These are phyloP conservation scores for Phialocephala sp. DNA, from an alignment of 2,329 filamentous ascomycete species.

Conservation along the genomic window DNA sequence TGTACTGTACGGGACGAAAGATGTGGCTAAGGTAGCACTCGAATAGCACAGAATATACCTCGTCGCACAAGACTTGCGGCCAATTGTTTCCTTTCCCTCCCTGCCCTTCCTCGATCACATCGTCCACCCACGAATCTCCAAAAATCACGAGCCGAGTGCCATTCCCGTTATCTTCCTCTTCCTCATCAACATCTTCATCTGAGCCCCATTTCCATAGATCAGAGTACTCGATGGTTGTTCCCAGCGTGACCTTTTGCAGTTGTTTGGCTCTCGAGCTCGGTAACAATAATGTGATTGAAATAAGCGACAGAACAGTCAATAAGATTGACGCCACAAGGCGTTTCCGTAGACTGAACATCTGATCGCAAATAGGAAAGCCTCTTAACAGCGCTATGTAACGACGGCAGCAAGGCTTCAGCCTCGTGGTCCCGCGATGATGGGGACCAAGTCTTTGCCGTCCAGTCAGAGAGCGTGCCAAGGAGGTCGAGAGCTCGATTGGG, in stretches of 20 bases:
- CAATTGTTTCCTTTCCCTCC: slow-evolving; percentile 38
- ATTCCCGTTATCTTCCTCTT: slow-evolving; percentile 20
- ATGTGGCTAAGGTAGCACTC: too few relatives aligned
- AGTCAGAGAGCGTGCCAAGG: slow-evolving; percentile 4
- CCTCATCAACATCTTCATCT: slow-evolving; percentile 17
- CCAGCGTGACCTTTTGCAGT: slow-evolving; percentile 34
- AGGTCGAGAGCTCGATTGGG: background rate
- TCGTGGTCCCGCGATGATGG: slow-evolving; percentile 8
- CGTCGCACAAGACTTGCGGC: slow-evolving; percentile 39
- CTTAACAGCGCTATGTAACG: background rate
- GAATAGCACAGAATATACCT: slow-evolving; percentile 31
- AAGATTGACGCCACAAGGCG: slow-evolving; percentile 34
- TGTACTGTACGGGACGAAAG: background rate
- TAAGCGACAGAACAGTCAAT: slow-evolving; percentile 33
- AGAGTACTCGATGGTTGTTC: slow-evolving; percentile 28
- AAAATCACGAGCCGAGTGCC: slow-evolving; percentile 40
- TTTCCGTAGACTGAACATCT: slow-evolving; percentile 23
- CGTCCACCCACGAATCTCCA: slow-evolving; percentile 42
- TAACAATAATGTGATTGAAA: slow-evolving; percentile 32
- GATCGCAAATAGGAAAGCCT: background rate
- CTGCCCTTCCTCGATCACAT: slow-evolving; percentile 26
- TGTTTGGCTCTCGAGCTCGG: slow-evolving; percentile 26
- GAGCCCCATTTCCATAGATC: slow-evolving; percentile 34
- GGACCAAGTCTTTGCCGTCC: slow-evolving; percentile 8
- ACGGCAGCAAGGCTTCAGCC: slow-evolving; percentile 18